Evolutionary conservation across 2,329 filamentous ascomycete genomes (phyloP), one percentile per base, ranked within the genome.

Genomic region (Pezicula radicicola): DNA sequence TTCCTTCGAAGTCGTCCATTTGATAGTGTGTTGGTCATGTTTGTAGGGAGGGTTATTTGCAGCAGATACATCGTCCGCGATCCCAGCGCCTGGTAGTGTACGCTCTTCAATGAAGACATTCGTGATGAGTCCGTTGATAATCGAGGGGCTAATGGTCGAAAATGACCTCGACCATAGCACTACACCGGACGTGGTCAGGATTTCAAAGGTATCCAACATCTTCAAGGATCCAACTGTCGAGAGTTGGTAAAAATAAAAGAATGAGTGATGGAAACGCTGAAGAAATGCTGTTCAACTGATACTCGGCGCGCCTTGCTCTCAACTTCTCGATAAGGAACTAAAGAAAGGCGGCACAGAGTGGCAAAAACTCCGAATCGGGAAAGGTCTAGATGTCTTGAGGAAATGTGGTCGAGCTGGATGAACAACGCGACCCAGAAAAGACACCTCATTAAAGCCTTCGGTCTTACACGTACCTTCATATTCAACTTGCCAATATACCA

Each of bases 31-130:
- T 60, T 95, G 91, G 62, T 97, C 94, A 65, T 89, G 88, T 71
- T 84, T 90, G 74, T 94, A 99, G 0, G 86, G 79, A 15, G 89
- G 83, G 61, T 90, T 90, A 47, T 73, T 75, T 15, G 81, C 75
- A 13, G 84, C 79, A 6, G 84, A 82, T 46, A 77, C 72, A 55
- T 84, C 80, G 59, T 83, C 82, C 48, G 84, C 77, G 50, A 81
- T 76, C 49, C 80, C 77, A 47, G 78, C 78, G 30, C 73, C 73
- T 16, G 75, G 71, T 52, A 84, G 79, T 54, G 82, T 81, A 70
- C 89, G 92, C 76, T 97, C 93, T 73, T 99, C 94, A 66, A 99
- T 97, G 69, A 99, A 97, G 67, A 97, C 90, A 72, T 97, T 91
- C 69, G 87, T 86, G 72, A 99, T 97, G 70, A 99, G 87, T 75